These are phyloP conservation scores for Penicillium egyptiacum DNA, from an alignment of 495 filamentous ascomycete genomes.

Conservation along the genomic window DNA sequence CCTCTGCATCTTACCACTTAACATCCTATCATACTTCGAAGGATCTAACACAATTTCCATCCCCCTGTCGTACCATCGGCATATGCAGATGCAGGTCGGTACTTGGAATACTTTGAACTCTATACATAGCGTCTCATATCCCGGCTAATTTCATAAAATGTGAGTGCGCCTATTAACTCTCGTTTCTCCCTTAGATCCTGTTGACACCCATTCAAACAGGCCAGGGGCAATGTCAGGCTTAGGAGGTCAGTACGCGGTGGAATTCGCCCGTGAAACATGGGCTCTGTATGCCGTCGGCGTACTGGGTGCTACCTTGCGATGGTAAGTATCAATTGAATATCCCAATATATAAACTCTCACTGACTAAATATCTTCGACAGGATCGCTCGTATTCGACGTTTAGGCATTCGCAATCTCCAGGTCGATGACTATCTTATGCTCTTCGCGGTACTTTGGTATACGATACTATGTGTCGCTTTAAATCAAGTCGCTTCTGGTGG, in stretches of 20 bases:
- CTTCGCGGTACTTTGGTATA: slow-evolving; percentile 52
- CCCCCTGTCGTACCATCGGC: slow-evolving; percentile 15
- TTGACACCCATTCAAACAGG: slow-evolving; percentile 16
- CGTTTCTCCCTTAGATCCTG: slow-evolving; percentile 9
- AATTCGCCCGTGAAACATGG: slow-evolving; percentile 49
- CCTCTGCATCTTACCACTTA: slow-evolving; percentile 13
- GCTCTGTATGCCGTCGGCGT: slow-evolving; percentile 48
- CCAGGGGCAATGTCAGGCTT: slow-evolving; percentile 38
- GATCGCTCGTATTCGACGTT: slow-evolving; percentile 48
- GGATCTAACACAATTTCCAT: background rate
- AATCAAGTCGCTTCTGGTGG: slow-evolving; percentile 53
- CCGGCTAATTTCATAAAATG: slow-evolving; percentile 22
- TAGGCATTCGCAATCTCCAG: slow-evolving; percentile 47
- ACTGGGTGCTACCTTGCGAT: slow-evolving; percentile 42
- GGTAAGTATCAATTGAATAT: slow-evolving; percentile 33
- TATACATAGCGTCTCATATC: slow-evolving; percentile 12
- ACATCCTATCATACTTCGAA: slow-evolving; percentile 19
- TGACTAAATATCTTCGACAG: slow-evolving; percentile 25
- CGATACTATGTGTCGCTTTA: slow-evolving; percentile 50
- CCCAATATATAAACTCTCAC: background rate
- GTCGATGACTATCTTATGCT: slow-evolving; percentile 56
- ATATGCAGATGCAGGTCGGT: slow-evolving; percentile 20
- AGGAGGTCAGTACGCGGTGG: slow-evolving; percentile 32
- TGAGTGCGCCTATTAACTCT: slow-evolving; percentile 17
- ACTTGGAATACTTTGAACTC: slow-evolving; percentile 10